These are phyloP conservation scores for Perkinsela sp. DNA, from an alignment of 208 protist species.

Conservation along the genomic window DNA sequence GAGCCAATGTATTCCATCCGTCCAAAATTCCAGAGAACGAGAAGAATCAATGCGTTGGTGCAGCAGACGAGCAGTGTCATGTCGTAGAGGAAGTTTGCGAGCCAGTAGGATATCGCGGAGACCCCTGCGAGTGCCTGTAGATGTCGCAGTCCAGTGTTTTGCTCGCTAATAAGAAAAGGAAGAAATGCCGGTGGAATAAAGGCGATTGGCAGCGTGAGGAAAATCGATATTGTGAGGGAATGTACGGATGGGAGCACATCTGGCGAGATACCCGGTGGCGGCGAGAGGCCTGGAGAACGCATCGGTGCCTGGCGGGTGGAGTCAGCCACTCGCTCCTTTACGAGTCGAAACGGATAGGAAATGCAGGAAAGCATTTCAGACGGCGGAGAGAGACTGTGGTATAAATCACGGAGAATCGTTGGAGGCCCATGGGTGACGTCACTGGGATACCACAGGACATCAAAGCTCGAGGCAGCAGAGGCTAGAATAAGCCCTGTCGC, in stretches of 20 bases:
- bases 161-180: constrained; percentile 36
- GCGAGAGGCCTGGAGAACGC: no score
- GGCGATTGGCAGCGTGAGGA: constrained; percentile 37
- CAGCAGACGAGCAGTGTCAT: constrained; percentile 21
- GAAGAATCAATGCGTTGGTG: constrained; percentile 16
- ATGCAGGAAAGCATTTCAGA: no score
- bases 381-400: no score
- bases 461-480: background rate
- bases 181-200: constrained; percentile 43
- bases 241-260: background rate
- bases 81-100: constrained; percentile 40
- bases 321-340: no score
- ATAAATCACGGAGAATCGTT: background rate
- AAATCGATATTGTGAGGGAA: constrained; percentile 9
- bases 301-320: no score
- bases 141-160: constrained; percentile 26
- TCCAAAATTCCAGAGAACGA: constrained; percentile 24
- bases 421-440: background rate
- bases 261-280: background rate
- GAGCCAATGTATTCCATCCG: constrained; percentile 24
- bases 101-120: constrained; percentile 27
- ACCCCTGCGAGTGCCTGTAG: constrained; percentile 45
- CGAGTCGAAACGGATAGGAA: no score
- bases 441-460: background rate
- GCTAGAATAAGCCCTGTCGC: background rate